phyloP scores from a whole-genome alignment of 2,329 filamentous ascomycete genomes.

The Botrytis fragariae region DNA sequence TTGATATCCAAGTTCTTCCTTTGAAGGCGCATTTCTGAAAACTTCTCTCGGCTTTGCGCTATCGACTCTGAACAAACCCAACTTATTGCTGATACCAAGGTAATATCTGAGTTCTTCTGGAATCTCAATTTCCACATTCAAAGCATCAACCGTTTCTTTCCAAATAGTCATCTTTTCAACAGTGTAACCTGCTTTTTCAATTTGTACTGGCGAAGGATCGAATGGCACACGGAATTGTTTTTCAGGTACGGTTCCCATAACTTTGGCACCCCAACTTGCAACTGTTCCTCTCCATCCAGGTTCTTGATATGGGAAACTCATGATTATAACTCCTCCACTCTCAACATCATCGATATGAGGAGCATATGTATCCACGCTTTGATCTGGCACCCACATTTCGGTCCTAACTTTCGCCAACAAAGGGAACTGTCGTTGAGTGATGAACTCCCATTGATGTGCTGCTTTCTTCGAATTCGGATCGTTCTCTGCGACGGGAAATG shows the following conservation, averaged over 20 bases:
- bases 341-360: slow-evolving; percentile 48
- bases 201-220: slow-evolving; percentile 56
- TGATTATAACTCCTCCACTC: slow-evolving; percentile 59
- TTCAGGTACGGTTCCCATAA: slow-evolving; percentile 54
- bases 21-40: slow-evolving; percentile 56
- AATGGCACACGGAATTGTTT: slow-evolving; percentile 66
- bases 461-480: slow-evolving; percentile 41
- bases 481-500: slow-evolving; percentile 44
- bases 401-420: slow-evolving; percentile 67
- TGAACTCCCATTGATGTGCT: slow-evolving; percentile 62
- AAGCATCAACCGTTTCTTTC: slow-evolving; percentile 53
- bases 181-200: slow-evolving; percentile 57
- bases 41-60: slow-evolving; percentile 56
- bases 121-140: slow-evolving; percentile 58
- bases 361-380: slow-evolving; percentile 51
- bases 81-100: slow-evolving; percentile 62
- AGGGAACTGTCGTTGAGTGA: slow-evolving; percentile 68
- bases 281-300: slow-evolving; percentile 48
- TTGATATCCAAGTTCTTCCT: slow-evolving; percentile 59
- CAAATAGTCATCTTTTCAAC: slow-evolving; percentile 64
- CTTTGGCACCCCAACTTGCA: slow-evolving; percentile 49
- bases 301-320: slow-evolving; percentile 63
- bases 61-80: slow-evolving; percentile 69
- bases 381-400: slow-evolving; percentile 68
- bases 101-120: slow-evolving; percentile 62